A percentile compares a stretch with the other conserved stretches of the same genome.
Evolutionary conservation across 2,329 filamentous ascomycete species (phyloP).

Genomic region (Onygenales sp.): DNA sequence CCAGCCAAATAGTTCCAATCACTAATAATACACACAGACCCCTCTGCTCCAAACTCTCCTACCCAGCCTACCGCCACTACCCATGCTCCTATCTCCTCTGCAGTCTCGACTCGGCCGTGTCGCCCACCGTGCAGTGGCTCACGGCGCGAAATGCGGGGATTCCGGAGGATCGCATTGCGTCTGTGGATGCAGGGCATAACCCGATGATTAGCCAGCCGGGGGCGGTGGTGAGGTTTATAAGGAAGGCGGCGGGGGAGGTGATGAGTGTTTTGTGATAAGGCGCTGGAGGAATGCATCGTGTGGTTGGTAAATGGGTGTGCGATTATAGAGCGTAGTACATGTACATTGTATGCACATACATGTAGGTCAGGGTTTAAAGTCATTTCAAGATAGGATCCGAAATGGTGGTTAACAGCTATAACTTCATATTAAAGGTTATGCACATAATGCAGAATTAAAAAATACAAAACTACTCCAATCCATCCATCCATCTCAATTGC

Average conservation of each 20-base stretch:
- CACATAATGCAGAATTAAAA: too few relatives aligned
- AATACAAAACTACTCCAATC: too few relatives aligned
- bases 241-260: constrained; percentile 4
- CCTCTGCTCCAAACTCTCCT: constrained; percentile 6
- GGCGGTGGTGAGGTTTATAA: constrained; percentile 5
- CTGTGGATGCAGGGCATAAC: constrained; percentile 4
- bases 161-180: not conserved
- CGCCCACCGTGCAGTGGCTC: constrained; percentile 4
- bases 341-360: too few relatives aligned
- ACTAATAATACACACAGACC: constrained; percentile 1
- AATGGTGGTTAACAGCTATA: too few relatives aligned
- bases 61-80: constrained; percentile 9
- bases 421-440: too few relatives aligned
- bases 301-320: too few relatives aligned
- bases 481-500: too few relatives aligned
- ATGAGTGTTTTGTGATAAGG: not conserved
- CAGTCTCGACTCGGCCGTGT: constrained; percentile 3
- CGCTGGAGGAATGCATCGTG: too few relatives aligned
- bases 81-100: constrained; percentile 8
- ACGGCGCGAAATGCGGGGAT: constrained; percentile 6
- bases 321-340: too few relatives aligned
- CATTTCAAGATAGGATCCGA: too few relatives aligned
- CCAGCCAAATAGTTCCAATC: not conserved
- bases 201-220: constrained; percentile 6
- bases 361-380: too few relatives aligned